Base-by-base conservation (phyloP, 2,329 filamentous ascomycete genomes). In the Akanthomyces uredinophilus region DNA sequence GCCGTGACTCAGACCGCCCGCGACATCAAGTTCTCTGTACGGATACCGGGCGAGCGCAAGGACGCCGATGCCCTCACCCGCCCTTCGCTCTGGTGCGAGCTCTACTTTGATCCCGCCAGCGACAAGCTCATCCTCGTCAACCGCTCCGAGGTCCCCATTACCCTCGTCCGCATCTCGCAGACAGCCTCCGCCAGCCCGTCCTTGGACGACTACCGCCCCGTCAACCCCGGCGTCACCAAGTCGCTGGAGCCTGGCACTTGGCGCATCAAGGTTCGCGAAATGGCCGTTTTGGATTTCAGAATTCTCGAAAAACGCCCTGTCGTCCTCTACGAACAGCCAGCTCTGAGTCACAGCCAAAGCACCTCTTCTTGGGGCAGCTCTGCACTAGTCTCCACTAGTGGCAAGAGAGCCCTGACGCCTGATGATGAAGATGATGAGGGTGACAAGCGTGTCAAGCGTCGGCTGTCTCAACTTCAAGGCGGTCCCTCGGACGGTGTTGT, bases 21-120 rank as follows among this genome's bases (percentile, higher is more conserved):
- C 68, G 83, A 86, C 70, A 84, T 85, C 76, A 85, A 84, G 65
- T 85, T 85, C 68, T 81, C 81, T 44, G 81, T 86, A 64, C 76
- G 79, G 55, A 83, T 86, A 62, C 83, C 83, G 5, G 77, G 78
- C 60, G 95, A 81, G 61, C 74, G 73, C 56, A 72, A 74, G 46
- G 75, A 79, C 62, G 76, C 76, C 47, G 75, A 79, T 63, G 75
- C 77, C 50, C 73, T 71, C 10, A 70, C 74, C 8, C 74, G 79
- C 18, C 81, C 81, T 18, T 77, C 80, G 5, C 67, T 86, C n/a
- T 84, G 81, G 81, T 85, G 82, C 69, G 82, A 85, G 70, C 74
- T 86, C 41, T 86, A 85, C 67, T 86, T 85, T 66, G 81, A 86
- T 70, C 83, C 83, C 18, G 75, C 78, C 65, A 84, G 83, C 72